Evolutionary conservation across 192 early-diverging fungal species (phyloP).

Genomic region (Umbelopsis sp.): DNA sequence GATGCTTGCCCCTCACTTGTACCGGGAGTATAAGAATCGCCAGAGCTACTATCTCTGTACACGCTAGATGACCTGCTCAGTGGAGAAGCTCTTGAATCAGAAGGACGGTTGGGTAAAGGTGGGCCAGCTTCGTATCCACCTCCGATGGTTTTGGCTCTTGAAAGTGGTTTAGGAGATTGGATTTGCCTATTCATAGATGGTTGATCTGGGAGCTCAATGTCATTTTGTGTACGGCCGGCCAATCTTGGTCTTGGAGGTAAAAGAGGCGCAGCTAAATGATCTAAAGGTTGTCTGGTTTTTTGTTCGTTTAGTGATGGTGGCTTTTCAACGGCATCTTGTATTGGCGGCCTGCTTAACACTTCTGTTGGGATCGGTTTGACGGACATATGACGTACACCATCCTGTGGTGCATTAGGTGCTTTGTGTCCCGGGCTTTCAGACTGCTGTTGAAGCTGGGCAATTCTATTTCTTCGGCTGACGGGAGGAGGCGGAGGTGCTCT

Average conservation of each 20-base stretch:
- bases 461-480: background rate
- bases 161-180: slow-evolving; percentile 9
- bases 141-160: slow-evolving; percentile 3
- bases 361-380: background rate
- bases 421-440: background rate
- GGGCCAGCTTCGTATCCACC: background rate
- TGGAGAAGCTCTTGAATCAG: background rate
- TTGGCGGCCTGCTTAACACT: background rate
- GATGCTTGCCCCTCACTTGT: slow-evolving; percentile 1
- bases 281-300: background rate
- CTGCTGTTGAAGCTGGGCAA: slow-evolving; percentile 5
- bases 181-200: background rate
- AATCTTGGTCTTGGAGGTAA: slow-evolving; percentile 4
- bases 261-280: background rate
- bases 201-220: background rate
- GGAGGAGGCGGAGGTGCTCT: slow-evolving; percentile 6
- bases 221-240: background rate
- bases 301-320: background rate
- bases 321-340: background rate
- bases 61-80: background rate
- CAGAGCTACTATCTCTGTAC: background rate
- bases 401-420: background rate
- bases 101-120: slow-evolving; percentile 7
- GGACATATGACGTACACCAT: slow-evolving; percentile 17
- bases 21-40: background rate